A percentile compares a stretch with the other conserved stretches of the same genome.
phyloP scores from a whole-genome alignment of 768 basidiomycete genomes.

The Astraeus odoratus region DNA sequence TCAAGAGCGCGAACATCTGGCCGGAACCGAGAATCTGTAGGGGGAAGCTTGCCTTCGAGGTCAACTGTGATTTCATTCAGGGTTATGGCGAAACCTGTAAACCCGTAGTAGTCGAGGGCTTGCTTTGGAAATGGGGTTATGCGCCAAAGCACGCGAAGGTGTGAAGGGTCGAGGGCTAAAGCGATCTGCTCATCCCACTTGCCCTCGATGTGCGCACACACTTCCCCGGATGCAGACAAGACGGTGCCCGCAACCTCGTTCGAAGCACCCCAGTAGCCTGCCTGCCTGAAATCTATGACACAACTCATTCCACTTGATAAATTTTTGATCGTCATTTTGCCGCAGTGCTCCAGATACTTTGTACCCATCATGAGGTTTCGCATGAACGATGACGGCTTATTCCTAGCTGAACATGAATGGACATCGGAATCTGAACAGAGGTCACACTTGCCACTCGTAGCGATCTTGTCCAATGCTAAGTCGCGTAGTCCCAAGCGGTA shows the following conservation, averaged over 20 bases:
- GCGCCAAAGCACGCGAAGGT: slow-evolving; percentile 75
- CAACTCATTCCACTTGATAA: slow-evolving; percentile 48
- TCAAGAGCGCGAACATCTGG: slow-evolving; percentile 83
- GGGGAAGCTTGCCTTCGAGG: slow-evolving; percentile 55
- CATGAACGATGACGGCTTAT: slow-evolving; percentile 83
- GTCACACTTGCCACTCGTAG: slow-evolving; percentile 57
- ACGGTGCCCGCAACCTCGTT: slow-evolving; percentile 67
- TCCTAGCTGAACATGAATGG: slow-evolving; percentile 39
- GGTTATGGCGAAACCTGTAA: slow-evolving; percentile 72
- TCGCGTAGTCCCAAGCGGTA: slow-evolving; percentile 66
- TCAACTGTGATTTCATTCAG: slow-evolving; percentile 75
- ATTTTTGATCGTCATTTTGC: slow-evolving; percentile 72
- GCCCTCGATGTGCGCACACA: slow-evolving; percentile 65
- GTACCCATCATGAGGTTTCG: slow-evolving; percentile 86
- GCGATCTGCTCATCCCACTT: slow-evolving; percentile 84
- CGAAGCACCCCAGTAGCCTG: slow-evolving; percentile 74
- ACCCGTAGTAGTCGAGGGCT: slow-evolving; percentile 69
- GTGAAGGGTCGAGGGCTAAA: slow-evolving; percentile 58
- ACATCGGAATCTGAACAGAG: background rate
- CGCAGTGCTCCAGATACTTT: slow-evolving; percentile 83
- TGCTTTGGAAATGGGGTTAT: slow-evolving; percentile 68
- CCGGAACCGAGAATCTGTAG: slow-evolving; percentile 76
- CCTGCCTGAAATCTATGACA: slow-evolving; percentile 79
- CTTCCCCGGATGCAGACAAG: slow-evolving; percentile 44
- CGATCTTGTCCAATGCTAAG: slow-evolving; percentile 60